A percentile compares a stretch with the other conserved stretches of the same genome.
Evolutionary conservation across 1,284 basidiomycete species (phyloP).

Genomic region (Ceratobasidium papillatum): DNA sequence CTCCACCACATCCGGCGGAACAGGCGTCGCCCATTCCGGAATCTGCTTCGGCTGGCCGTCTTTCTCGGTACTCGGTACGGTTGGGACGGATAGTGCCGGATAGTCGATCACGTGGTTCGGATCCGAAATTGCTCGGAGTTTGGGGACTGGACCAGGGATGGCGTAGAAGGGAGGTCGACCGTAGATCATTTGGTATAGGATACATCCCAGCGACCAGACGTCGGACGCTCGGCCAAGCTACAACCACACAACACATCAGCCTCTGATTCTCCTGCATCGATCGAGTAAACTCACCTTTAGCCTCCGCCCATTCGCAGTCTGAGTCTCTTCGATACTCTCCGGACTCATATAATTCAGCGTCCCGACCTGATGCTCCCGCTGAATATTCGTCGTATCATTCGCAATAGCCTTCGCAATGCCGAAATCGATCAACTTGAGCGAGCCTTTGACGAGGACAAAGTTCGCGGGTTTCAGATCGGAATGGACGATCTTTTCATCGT

Average conservation of each 20-base stretch:
- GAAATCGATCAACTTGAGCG: slow-evolving; percentile 95
- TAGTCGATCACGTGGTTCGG: slow-evolving; percentile 75
- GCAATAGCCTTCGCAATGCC: slow-evolving; percentile 97
- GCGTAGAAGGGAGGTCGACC: slow-evolving; percentile 92
- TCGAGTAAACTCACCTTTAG: slow-evolving; percentile 50
- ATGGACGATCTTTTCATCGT: slow-evolving; percentile 96
- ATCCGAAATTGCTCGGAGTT: slow-evolving; percentile 89
- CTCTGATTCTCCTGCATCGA: neutral
- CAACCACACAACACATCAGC: neutral
- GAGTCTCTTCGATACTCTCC: slow-evolving; percentile 40
- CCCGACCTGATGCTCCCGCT: slow-evolving; percentile 86
- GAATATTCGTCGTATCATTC: slow-evolving; percentile 96
- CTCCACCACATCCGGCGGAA: slow-evolving; percentile 73
- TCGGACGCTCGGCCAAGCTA: slow-evolving; percentile 82
- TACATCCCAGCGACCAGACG: slow-evolving; percentile 97
- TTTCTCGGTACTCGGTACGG: slow-evolving; percentile 47
- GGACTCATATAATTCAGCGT: slow-evolving; percentile 17
- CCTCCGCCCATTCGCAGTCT: slow-evolving; percentile 49
- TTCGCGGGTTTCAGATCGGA: slow-evolving; percentile 97
- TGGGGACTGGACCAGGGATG: slow-evolving; percentile 76
- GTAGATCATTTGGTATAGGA: slow-evolving; percentile 98
- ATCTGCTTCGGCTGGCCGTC: slow-evolving; percentile 61
- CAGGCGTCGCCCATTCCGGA: slow-evolving; percentile 68
- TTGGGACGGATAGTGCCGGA: slow-evolving; percentile 69
- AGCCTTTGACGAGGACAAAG: slow-evolving; percentile 92